Evolutionary conservation across 2,329 filamentous ascomycete genomes (phyloP).

Genomic region (Aspergillus neoniger): DNA sequence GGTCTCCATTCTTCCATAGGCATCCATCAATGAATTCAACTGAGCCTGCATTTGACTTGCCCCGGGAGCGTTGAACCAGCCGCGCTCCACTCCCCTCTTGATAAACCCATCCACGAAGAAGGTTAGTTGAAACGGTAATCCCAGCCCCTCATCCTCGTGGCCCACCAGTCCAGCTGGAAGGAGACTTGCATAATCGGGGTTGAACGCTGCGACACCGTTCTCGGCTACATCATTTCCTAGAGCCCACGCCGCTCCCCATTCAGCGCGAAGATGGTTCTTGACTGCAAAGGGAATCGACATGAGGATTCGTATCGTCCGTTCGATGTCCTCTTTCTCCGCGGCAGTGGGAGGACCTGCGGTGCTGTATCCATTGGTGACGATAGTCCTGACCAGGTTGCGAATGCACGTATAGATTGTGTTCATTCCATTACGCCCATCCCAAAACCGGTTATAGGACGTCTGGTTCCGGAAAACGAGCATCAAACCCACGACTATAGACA

Average conservation of each 20-base stretch:
- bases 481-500: slow-evolving; percentile 66
- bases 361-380: slow-evolving; percentile 52
- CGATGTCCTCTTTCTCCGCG: slow-evolving; percentile 58
- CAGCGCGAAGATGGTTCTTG: slow-evolving; percentile 65
- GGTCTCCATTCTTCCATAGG: slow-evolving; percentile 66
- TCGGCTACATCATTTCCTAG: slow-evolving; percentile 35
- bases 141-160: slow-evolving; percentile 61
- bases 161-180: slow-evolving; percentile 54
- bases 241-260: slow-evolving; percentile 56
- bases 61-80: slow-evolving; percentile 63
- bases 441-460: slow-evolving; percentile 66
- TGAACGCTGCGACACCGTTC: slow-evolving; percentile 34
- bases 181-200: slow-evolving; percentile 54
- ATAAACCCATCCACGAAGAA: slow-evolving; percentile 64
- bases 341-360: slow-evolving; percentile 34
- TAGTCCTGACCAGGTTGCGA: slow-evolving; percentile 60
- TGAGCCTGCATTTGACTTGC: slow-evolving; percentile 61
- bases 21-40: slow-evolving; percentile 58
- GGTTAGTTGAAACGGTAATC: slow-evolving; percentile 61
- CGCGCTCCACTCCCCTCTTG: slow-evolving; percentile 55
- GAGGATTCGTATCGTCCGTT: slow-evolving; percentile 59
- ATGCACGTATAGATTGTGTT: slow-evolving; percentile 60
- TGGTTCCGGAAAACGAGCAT: slow-evolving; percentile 69
- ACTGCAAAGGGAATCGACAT: slow-evolving; percentile 64
- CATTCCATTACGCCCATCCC: slow-evolving; percentile 61